Base-by-base conservation (phyloP, 2,329 filamentous ascomycete species). In the Sarocladium kiliense region DNA sequence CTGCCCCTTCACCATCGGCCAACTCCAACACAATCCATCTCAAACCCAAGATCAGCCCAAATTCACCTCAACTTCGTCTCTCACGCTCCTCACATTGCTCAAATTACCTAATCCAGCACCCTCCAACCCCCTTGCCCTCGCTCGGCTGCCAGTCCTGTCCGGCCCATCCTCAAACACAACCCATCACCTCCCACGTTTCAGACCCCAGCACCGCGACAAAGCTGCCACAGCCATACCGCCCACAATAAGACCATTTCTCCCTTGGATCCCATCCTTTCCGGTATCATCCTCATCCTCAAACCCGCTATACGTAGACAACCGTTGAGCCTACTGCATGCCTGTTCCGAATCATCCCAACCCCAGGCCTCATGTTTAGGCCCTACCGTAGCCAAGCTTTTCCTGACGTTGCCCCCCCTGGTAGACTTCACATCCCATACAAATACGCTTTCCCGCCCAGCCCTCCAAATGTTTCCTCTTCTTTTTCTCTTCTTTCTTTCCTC, bases 401-500 rank as follows among this genome's bases (percentile, higher is more conserved):
- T 34, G 37, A 23, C 47, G 5, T n/a, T 19, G 7, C 37, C 34
- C 36, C 36, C 36, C 21, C 41, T 25, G 5, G 41, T 44, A 44
- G 18, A 39, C n/a, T 21, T 9, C 6, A 21, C 6, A 42, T 42
- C 37, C 54, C 54, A 44, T 58, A 55, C 54, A 58, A 57, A 60
- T 58, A 55, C 44, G 36, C 21, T 42, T n/a, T 32, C 26, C 27
- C 25, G 36, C 57, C 55, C 56, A 58, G 50, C 44, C 21, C 44
- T n/a, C 21, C 56, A 14, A 19, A 41, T n/a, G 12, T 34, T 32
- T 18, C 54, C 27, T 56, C 45, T 47, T 57, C 47, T 59, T 44
- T 56, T 55, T 55, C 58, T 55, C 57, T 57, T 53, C 56, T 57
- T 57, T 59, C 47, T 58, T 26, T 58, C 57, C 56, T 63, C 59